Conservation (phyloP, 129 eudicot species). For the Arctium minus region DNA sequence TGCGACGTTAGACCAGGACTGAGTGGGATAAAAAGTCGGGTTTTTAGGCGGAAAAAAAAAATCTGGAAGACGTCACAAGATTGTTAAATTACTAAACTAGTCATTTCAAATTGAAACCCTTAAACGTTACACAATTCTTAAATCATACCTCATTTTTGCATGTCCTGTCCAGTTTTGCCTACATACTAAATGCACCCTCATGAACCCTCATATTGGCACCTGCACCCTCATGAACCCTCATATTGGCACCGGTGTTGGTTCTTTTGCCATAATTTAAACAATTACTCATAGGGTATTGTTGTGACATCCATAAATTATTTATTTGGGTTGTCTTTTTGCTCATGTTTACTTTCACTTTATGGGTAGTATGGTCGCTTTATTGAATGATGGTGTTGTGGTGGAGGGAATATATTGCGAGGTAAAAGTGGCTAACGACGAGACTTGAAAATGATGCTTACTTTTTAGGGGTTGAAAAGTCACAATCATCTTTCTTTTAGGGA, state of each 20-base stretch:
- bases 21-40: not conserved
- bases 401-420: not conserved
- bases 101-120: not conserved
- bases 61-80: not conserved
- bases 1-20: not conserved
- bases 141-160: too few species aligned
- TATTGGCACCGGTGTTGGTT: not conserved
- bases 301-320: not conserved
- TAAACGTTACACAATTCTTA: too few species aligned
- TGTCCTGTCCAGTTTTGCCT: too few species aligned
- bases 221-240: not conserved
- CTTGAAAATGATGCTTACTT: not conserved
- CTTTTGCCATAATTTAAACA: too few species aligned
- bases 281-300: not conserved
- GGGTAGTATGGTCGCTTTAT: not conserved
- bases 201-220: not conserved
- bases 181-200: not conserved
- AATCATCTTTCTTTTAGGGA: not conserved
- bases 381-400: not conserved
- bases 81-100: not conserved
- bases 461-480: not conserved
- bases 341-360: not conserved
- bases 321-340: not conserved
- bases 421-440: not conserved
- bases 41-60: too few species aligned